Percentiles rank a stretch among this genome's conserved stretches.
phyloP scores from a whole-genome alignment of 2,329 filamentous ascomycete species.

The Botryotinia convoluta region DNA sequence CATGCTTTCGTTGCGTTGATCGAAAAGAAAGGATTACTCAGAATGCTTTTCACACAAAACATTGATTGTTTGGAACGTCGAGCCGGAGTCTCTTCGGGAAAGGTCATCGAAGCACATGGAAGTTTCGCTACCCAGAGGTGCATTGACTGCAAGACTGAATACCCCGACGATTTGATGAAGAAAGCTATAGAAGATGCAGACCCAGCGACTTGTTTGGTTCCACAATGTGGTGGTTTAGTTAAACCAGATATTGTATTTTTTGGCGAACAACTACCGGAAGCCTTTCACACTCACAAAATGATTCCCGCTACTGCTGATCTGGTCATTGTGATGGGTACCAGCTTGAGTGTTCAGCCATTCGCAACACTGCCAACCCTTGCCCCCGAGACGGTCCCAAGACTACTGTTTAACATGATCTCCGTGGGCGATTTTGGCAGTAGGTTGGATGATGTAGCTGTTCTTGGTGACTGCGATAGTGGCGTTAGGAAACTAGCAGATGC shows the following conservation, averaged over 20 bases:
- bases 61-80: slow-evolving; percentile 91
- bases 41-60: slow-evolving; percentile 94
- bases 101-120: slow-evolving; percentile 90
- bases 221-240: slow-evolving; percentile 69
- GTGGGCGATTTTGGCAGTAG: slow-evolving; percentile 77
- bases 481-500: slow-evolving; percentile 75
- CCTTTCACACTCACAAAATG: slow-evolving; percentile 59
- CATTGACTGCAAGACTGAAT: slow-evolving; percentile 77
- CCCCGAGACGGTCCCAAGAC: slow-evolving; percentile 61
- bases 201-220: slow-evolving; percentile 65
- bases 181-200: slow-evolving; percentile 62
- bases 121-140: slow-evolving; percentile 91
- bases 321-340: slow-evolving; percentile 84
- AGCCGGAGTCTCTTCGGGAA: slow-evolving; percentile 77
- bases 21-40: slow-evolving; percentile 71
- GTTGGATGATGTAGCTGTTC: slow-evolving; percentile 77
- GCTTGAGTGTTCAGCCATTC: slow-evolving; percentile 84
- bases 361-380: slow-evolving; percentile 71
- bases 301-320: slow-evolving; percentile 67
- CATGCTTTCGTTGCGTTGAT: slow-evolving; percentile 87
- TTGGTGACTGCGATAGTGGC: slow-evolving; percentile 81
- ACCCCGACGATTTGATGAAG: slow-evolving; percentile 72
- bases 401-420: slow-evolving; percentile 83
- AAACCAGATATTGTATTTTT: slow-evolving; percentile 84
- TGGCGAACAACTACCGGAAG: slow-evolving; percentile 66